Evolutionary conservation across 345 rosid species (phyloP), one percentile per base, ranked within the genome.

Genomic region (Ailanthus altissimus): DNA sequence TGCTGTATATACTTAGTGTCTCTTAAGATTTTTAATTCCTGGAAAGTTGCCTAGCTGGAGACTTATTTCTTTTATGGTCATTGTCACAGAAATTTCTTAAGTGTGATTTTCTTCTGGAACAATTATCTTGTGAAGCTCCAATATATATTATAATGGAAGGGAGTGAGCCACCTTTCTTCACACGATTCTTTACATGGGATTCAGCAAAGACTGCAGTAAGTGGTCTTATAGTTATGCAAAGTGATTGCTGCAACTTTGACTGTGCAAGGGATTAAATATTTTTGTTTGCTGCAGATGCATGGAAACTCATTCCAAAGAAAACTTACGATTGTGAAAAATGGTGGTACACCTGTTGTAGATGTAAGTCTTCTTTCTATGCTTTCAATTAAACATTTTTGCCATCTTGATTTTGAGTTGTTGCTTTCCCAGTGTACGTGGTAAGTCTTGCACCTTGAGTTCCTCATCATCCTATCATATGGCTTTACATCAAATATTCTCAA

Each of bases 281-380:
- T 71, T 80, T 50, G 51, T 75, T 76, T 74, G 68, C 73, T 78
- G 76, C 92, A 97, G 99, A 90, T 97, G 92, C 96, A 84, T 83
- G 99, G 99, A 77, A 87, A 97, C 84, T 94, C 99, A 57, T 97
- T 88, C 85, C 98, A 97, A 82, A 86, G 93, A 84, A 97, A 89
- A 79, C 97, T 97, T 75, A 82, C 92, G 25, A 84, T 97, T 10
- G 82, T 97, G 63, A 97, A 90, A 84, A 85, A 84, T 80, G 97
- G 96, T 10, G 91, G 86, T 77, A 83, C 91, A 71, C 92, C 94
- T 50, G 54, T 83, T 81, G 25, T 84, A 5, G 93, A 94, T 77
- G 99, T 97, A 94, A 89, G 89, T 79, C 63, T 77, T 77, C 60
- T 67, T 72, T 70, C 25, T 11, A 42, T 60, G 67, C 64, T 67